Evolutionary conservation across 768 basidiomycete genomes (phyloP), one percentile per base, ranked within the genome.

Genomic region (Boletus rex-veris): DNA sequence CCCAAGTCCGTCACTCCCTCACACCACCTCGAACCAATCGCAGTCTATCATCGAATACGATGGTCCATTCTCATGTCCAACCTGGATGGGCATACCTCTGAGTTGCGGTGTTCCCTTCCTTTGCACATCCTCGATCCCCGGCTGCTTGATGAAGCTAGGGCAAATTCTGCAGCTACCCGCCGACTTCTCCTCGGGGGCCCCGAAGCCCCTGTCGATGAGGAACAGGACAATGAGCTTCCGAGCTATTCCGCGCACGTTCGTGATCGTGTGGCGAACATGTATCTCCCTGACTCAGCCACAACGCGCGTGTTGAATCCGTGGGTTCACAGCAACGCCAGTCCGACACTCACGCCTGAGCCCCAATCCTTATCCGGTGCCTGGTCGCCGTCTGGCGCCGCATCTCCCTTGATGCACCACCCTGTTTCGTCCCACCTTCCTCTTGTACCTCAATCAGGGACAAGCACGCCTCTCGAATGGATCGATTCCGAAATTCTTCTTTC

Each of bases 101-200:
- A 98, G 69, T 77, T 98, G n/a, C 85, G 94, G 15, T 98, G 96
- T 70, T 93, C 93, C 2, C 78, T 98, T 6, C 96, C 96, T 0
- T 71, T 98, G 33, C 83, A 90, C 64, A 78, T 98, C 45, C 85
- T 98, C 21, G 86, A 94, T 59, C 67, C 80, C 54, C 76, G 81
- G 12, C 73, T 96, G 1, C 76, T 90, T 15, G 77, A 85, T 14
- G 94, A 97, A 66, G 88, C 92, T 1, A 78, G 85, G 35, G 75
- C 79, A 2, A 79, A 84, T 24, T 88, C 92, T 5, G 76, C 84
- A n/a, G 76, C 77, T 5, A 92, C 92, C 0, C 82, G 94, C 18
- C 82, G 88, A 9, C 58, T 64, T 12, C 63, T 70, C 14, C 66
- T 84, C 2, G 77, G 72, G 2, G 72, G 70, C 2, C 49, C 74